Base-by-base conservation (phyloP, 2,329 filamentous ascomycete species). In the Ophiocordyceps camponoti-floridani region DNA sequence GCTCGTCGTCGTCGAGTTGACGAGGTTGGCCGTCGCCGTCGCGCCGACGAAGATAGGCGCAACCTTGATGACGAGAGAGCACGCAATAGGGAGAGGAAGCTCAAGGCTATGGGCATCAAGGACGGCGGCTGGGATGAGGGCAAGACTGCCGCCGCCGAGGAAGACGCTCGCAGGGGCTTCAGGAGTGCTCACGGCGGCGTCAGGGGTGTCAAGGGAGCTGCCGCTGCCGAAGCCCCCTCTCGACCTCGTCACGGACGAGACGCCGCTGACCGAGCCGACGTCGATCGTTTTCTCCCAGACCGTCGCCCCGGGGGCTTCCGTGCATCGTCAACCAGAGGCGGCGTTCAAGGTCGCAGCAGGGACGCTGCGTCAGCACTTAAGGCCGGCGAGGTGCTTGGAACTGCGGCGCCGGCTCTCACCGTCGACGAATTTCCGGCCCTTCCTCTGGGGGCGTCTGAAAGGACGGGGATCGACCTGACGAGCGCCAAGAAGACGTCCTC, bases 101-200 rank as follows among this genome's bases (percentile, higher is more conserved):
- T 79, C 18, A 72, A 72, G 50, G 75, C 75, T 1, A 68, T 78
- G 61, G 66, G 67, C 28, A 62, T 59, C 42, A 72, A 69, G 55
- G 67, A 73, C 37, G 66, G 65, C 28, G 68, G 64, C 49, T 79
- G 75, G 76, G 75, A 79, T 47, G 68, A 73, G 53, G 74, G 73
- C 38, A 78, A 77, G 58, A 61, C 66, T 40, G 58, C 61, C 11
- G 51, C 60, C 13, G 59, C 57, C 14, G 63, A 65, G 38, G 65
- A 69, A 47, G 63, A 68, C 33, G 53, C 55, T 3, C 54, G 59
- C 26, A 54, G 59, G 14, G 58, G 55, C 5, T 73, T 70, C 46
- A 59, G 66, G 2, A 63, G 65, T 10, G 61, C 63, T 37, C 62
- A 63, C 27, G 64, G 64, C 23, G 63, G 62, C 4, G 52, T 64